Percentiles rank a stretch among this genome's conserved stretches.
Conservation (phyloP, 2,329 filamentous ascomycete species). For the Sporothrix sp. region DNA sequence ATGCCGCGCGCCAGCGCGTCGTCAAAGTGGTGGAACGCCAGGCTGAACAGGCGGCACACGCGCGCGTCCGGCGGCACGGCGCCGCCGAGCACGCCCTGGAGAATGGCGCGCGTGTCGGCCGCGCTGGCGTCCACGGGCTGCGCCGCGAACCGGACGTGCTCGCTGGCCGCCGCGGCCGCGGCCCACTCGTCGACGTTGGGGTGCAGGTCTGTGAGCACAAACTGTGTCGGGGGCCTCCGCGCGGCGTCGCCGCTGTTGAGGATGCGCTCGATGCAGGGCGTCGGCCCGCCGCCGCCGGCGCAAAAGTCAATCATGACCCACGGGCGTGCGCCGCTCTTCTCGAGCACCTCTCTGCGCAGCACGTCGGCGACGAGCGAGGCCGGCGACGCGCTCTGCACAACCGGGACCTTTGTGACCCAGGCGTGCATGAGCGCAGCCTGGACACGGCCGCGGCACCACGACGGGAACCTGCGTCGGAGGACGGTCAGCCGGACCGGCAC, state of each 20-base stretch:
- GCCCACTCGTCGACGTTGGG: conserved; percentile 54
- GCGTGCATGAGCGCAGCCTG: conserved; percentile 55
- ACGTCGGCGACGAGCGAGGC: conserved; percentile 50
- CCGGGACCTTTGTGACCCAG: conserved; percentile 51
- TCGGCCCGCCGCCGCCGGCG: conserved; percentile 63
- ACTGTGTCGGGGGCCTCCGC: conserved; percentile 27
- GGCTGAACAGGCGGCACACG: conserved; percentile 60
- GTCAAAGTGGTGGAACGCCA: conserved; percentile 70
- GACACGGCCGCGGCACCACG: conserved; percentile 52
- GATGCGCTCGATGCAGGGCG: conserved; percentile 50
- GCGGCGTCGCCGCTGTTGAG: conserved; percentile 35
- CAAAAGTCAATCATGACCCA: conserved; percentile 68
- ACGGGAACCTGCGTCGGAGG: conserved; percentile 61
- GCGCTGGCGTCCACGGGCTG: conserved; percentile 55
- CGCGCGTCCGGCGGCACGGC: not conserved
- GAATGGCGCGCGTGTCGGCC: conserved; percentile 42
- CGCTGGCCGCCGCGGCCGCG: conserved; percentile 38
- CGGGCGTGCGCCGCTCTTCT: conserved; percentile 26
- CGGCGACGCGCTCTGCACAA: conserved; percentile 47
- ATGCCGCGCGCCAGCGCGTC: conserved; percentile 52
- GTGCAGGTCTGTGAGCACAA: conserved; percentile 57
- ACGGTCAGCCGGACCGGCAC: too few relatives aligned
- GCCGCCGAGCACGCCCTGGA: conserved; percentile 12
- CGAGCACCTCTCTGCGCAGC: conserved; percentile 28
- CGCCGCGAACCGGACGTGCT: conserved; percentile 49